Evolutionary conservation across 108 stramenopile species (phyloP), one percentile per base, ranked within the genome.

Genomic region (Cylindrotheca closterium): DNA sequence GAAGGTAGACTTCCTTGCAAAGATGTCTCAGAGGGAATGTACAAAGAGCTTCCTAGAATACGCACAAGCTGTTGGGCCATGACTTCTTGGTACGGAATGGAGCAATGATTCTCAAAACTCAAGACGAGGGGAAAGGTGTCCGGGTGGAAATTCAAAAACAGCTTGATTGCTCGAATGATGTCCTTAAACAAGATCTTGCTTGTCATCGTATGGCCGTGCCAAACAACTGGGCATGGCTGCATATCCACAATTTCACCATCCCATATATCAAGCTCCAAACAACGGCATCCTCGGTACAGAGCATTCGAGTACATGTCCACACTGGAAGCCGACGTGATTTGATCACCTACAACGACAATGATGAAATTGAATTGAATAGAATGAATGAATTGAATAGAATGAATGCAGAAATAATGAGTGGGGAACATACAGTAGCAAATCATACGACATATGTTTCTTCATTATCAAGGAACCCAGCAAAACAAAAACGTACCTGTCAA

Each of bases 211-310:
- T 92, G 86, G 2, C 80, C 96, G 57, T 99, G 99, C 73, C 88
- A 96, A 1, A 99, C 95, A 3, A 98, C 76, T 4, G 96, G 94
- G 3, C 70, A 51, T 17, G 79, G 76, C 10, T 37, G 55, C 0
- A 45, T 60, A 31, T 75, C 64, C 0, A 51, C 52, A 48, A 37
- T 30, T 30, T 63, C 65, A 21, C 96, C 96, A 72, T 97, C 96
- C 94, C 93, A 98, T 70, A 95, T 87, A 71, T 99, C 99, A 50
- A 99, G 55, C 68, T 99, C 99, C 42, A 99, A 75, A 73, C 96
- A 97, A 30, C 96, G 87, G 63, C 96, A 97, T 24, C 99, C 99
- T 53, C 89, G 82, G 48, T 89, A 81, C 63, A 98, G 68, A 24
- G 91, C 93, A 46, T 79, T 66, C 22, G 78, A 66, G 54, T 96